These are phyloP conservation scores for Polygonum maritimum DNA, from an alignment of 148 eudicot genomes.

Conservation along the genomic window DNA sequence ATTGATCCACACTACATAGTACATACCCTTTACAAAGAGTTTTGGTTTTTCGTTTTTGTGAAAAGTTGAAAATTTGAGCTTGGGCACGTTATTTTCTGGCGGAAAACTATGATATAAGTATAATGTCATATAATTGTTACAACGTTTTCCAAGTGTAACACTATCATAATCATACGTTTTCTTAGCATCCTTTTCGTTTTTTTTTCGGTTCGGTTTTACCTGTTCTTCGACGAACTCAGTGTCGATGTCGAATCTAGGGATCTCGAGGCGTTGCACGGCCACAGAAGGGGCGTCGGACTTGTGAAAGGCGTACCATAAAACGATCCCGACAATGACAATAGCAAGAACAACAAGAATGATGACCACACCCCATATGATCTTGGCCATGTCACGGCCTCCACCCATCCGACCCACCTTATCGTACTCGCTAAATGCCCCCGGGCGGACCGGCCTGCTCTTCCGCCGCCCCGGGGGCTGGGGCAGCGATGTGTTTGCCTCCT, in stretches of 20 bases:
- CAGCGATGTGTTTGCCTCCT: background rate
- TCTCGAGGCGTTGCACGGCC: conserved; percentile 16
- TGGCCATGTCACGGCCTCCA: background rate
- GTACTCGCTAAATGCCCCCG: background rate
- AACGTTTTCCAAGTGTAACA: too few species aligned
- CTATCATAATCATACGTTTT: too few species aligned
- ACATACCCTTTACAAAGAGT: too few species aligned
- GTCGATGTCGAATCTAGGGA: conserved; percentile 19
- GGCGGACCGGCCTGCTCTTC: background rate
- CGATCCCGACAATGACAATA: conserved; percentile 10
- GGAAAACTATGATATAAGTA: too few species aligned
- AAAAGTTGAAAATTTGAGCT: too few species aligned
- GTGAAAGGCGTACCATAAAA: conserved; percentile 14
- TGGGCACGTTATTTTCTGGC: too few species aligned
- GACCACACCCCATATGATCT: background rate
- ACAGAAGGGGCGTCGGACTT: conserved; percentile 21
- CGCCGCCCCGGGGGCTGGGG: conserved; percentile 4
- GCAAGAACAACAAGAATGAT: background rate
- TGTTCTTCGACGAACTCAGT: conserved; percentile 12
- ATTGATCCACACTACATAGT: too few species aligned
- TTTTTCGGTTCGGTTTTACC: background rate
- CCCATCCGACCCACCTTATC: conserved; percentile 4
- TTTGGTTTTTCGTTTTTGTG: too few species aligned
- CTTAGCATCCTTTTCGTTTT: too few species aligned
- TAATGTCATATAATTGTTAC: too few species aligned